A percentile compares a stretch with the other conserved stretches of the same genome.
Conservation (phyloP, 2,329 filamentous ascomycete genomes). For the Penicillium glabrum region DNA sequence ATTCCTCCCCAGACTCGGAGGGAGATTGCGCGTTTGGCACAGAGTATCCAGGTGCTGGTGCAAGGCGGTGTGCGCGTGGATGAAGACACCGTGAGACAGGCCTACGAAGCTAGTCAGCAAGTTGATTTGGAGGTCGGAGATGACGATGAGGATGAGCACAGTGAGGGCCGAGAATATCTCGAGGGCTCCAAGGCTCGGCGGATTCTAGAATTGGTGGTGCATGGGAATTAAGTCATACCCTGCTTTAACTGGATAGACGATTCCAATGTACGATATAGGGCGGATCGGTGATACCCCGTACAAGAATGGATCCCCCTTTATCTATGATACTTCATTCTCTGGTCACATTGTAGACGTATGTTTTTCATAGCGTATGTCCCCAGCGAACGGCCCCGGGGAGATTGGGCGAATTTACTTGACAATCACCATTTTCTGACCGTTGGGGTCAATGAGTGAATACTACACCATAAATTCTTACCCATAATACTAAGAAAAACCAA, state of each 20-base stretch:
- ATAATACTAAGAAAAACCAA: not conserved
- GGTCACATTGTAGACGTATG: not conserved
- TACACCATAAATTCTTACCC: too few relatives aligned
- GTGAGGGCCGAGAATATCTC: slow-evolving; percentile 43
- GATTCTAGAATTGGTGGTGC: slow-evolving; percentile 35
- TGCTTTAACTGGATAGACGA: not conserved
- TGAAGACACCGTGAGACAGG: slow-evolving; percentile 80
- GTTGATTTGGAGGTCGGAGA: slow-evolving; percentile 50
- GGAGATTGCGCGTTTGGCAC: slow-evolving; percentile 82
- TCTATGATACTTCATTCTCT: not conserved
- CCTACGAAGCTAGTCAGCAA: slow-evolving; percentile 79
- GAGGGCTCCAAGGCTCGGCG: slow-evolving; percentile 41
- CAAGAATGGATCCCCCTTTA: not conserved
- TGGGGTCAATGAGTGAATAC: too few relatives aligned
- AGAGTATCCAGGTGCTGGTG: slow-evolving; percentile 78
- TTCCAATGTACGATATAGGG: not conserved
- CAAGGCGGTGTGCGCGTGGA: slow-evolving; percentile 82
- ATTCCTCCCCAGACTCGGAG: slow-evolving; percentile 74
- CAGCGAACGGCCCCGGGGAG: too few relatives aligned
- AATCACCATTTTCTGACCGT: too few relatives aligned
- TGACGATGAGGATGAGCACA: slow-evolving; percentile 35
- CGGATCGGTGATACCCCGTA: slow-evolving; percentile 3
- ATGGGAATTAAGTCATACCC: not conserved
- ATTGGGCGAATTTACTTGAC: too few relatives aligned
- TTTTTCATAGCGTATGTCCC: too few relatives aligned